Evolutionary conservation across 139 green algal genomes (phyloP), one percentile per base, ranked within the genome.

Genomic region (Tetradesmus lagerheimii): DNA sequence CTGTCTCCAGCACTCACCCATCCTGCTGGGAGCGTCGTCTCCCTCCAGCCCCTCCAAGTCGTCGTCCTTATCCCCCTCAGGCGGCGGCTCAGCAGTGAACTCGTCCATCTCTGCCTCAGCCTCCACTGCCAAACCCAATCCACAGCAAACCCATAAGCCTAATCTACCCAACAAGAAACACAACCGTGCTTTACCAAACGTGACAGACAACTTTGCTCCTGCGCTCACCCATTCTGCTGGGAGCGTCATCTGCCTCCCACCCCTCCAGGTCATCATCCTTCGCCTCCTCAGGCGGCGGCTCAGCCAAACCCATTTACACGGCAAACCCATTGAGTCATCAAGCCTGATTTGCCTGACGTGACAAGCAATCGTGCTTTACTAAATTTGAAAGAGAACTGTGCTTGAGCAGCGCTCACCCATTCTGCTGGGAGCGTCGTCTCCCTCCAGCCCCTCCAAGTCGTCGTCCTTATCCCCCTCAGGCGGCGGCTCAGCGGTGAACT

Each of bases 81-180:
- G 89, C n/a, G 47, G 91, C 81, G 47, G 91, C 35, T 92, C 91
- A 35, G 90, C 88, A 41, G 91, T 93, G 89, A 95, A 95, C 91
- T 96, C 94, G 3, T 92, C 94, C 89, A 92, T 62, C 76, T 96
- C 94, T n/a, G n/a, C n/a, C n/a, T n/a, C n/a, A n/a, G n/a, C n/a
- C n/a, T n/a, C n/a, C n/a, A n/a, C n/a, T n/a, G n/a, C n/a, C n/a
- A n/a, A n/a, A n/a, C n/a, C n/a, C n/a, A n/a, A n/a, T n/a, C n/a
- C n/a, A n/a, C n/a, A n/a, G n/a, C n/a, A n/a, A n/a, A n/a, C n/a
- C n/a, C n/a, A n/a, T n/a, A n/a, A n/a, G n/a, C n/a, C n/a, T n/a
- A n/a, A n/a, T n/a, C n/a, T n/a, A n/a, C n/a, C n/a, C n/a, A n/a
- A n/a, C n/a, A n/a, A n/a, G n/a, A n/a, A n/a, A n/a, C n/a, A n/a